phyloP scores from a whole-genome alignment of 1,284 basidiomycete species.

The Sanghuangporus weigelae region DNA sequence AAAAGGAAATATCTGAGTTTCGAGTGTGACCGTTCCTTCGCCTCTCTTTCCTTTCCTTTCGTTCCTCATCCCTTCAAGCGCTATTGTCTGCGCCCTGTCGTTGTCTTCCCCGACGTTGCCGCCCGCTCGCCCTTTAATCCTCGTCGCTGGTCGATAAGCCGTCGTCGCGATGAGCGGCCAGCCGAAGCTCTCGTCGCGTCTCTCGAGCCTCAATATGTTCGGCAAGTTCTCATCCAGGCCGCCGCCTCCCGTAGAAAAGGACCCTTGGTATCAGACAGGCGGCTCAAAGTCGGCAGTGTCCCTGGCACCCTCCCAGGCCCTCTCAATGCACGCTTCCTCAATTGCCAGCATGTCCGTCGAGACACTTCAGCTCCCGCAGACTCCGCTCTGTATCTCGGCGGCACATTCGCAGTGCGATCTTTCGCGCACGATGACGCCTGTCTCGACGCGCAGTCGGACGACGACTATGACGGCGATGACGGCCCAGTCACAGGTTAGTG shows the following conservation, averaged over 20 bases:
- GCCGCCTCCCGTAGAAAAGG: conserved; percentile 54
- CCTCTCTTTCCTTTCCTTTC: not conserved
- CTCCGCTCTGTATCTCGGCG: conserved; percentile 4
- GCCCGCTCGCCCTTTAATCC: not conserved
- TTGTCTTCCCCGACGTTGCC: conserved; percentile 3
- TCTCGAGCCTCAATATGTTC: conserved; percentile 58
- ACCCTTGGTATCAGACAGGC: conserved; percentile 37
- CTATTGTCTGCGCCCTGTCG: not conserved
- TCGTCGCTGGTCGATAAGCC: conserved; percentile 16
- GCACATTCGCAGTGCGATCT: conserved; percentile 14
- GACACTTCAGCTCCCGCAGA: conserved; percentile 12
- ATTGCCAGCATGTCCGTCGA: conserved; percentile 13
- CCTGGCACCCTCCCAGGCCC: conserved; percentile 21
- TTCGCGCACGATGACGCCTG: conserved; percentile 10
- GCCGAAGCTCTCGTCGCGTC: conserved; percentile 41
- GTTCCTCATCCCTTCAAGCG: not conserved
- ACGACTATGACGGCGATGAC: not conserved
- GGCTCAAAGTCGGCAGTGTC: conserved; percentile 18
- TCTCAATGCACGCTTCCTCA: conserved; percentile 40
- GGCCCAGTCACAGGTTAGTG: not conserved
- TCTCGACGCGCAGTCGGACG: conserved; percentile 8
- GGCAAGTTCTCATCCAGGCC: conserved; percentile 39
- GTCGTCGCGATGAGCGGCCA: conserved; percentile 12
- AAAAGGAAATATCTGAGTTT: not conserved
- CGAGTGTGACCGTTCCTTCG: too few species aligned